These are phyloP conservation scores for Solanum chiquidenum DNA, from an alignment of 257 asterid species.

Conservation along the genomic window DNA sequence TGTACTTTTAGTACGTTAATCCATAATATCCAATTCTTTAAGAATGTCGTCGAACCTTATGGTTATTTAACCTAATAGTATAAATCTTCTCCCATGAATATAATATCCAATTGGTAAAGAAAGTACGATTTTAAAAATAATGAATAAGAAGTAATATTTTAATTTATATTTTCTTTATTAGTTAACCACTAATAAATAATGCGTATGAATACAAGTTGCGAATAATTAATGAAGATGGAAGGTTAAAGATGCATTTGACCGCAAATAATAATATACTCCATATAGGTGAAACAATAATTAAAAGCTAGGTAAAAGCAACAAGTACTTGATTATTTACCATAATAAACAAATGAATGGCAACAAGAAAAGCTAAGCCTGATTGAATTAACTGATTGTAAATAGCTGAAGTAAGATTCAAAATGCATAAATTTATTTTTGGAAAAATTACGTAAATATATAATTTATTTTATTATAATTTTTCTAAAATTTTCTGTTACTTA, in stretches of 20 bases:
- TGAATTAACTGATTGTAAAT: not conserved
- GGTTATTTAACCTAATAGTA: not conserved
- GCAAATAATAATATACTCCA: not conserved
- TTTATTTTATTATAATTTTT: too few relatives aligned
- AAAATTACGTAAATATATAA: too few relatives aligned
- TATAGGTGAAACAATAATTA: not conserved
- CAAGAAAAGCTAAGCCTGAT: not conserved
- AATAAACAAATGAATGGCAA: not conserved
- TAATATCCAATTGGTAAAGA: not conserved
- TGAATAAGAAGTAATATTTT: not conserved
- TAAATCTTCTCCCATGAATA: not conserved
- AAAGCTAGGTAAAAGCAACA: not conserved
- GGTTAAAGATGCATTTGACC: not conserved
- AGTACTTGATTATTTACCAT: not conserved
- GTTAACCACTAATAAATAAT: not conserved
- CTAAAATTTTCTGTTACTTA: too few relatives aligned
- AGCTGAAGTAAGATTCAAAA: not conserved
- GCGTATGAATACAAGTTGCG: not conserved
- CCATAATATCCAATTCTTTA: not conserved
- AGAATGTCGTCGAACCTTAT: not conserved
- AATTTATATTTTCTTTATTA: not conserved
- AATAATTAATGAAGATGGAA: not conserved
- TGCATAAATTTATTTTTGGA: not conserved
- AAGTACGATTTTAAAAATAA: not conserved
- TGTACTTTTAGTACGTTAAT: not conserved